Base-by-base conservation (phyloP, 2,329 filamentous ascomycete genomes). In the Talaromyces sp. region DNA sequence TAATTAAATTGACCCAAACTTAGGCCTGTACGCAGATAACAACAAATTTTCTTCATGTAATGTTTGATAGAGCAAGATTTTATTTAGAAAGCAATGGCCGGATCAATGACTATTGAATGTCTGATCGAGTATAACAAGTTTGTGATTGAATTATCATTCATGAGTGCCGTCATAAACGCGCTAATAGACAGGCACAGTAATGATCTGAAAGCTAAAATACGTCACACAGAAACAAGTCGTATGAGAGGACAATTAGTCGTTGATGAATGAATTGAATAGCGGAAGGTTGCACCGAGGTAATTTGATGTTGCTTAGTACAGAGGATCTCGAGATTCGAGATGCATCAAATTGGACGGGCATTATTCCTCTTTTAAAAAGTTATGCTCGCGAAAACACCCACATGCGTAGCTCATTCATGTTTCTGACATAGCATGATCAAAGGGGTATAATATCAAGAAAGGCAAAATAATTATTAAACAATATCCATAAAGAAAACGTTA, bases 401-500 rank as follows among this genome's bases (percentile, higher is more conserved):
- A 39, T 60, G 35, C 25, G n/a, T 60, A 40, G 31, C 58, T 50
- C n/a, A 28, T 35, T 50, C 57, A 23, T 54, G 31, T 60, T n/a
- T 37, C 33, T 40, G 21, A 39, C 33, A 59, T 37, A 46, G 40
- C 56, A 52, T 40, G 31, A 18, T 40, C 3, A 16, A 40, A 60
- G 25, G 23, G 33, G 58, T 40, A 50, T 31, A 12, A 3, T 18
- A 39, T 37, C 35, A 21, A 60, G 57, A 59, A 59, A 44, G 31
- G n/a, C 25, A 50, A n/a, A 52, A 35, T 1, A 48, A 23, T 40
- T 50, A 60, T 60, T 52, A 60, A 60, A 50, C 31, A 54, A 60
- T 60, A 60, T 60, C 44, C 58, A 60, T 50, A n/a, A 60, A 52
- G 42, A 59, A 59, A 33, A 52, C 58, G 35, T 52, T 60, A 60